Percentiles rank a stretch among this genome's conserved stretches.
These are phyloP conservation scores for Solanum hybrid DNA, from an alignment of 305 asterid genomes.

Conservation along the genomic window DNA sequence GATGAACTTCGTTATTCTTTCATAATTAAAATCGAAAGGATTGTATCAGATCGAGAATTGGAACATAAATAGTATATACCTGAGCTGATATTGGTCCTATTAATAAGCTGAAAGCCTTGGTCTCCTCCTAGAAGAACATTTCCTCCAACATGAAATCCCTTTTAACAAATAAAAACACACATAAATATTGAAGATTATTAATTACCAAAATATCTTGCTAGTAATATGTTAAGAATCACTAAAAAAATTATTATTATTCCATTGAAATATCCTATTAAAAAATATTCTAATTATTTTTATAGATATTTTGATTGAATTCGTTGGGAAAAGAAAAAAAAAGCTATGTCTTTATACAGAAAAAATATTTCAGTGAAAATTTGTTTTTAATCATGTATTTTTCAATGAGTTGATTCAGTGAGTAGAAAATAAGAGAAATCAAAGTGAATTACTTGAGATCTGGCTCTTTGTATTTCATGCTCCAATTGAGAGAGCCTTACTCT, in stretches of 20 bases:
- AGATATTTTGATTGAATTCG: background rate
- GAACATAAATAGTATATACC: conserved; percentile 24
- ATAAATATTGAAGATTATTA: background rate
- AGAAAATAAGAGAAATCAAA: background rate
- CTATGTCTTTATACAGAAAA: too few species aligned
- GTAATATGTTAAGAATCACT: background rate
- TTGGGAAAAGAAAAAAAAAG: background rate
- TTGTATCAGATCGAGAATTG: background rate
- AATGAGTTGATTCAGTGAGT: too few species aligned
- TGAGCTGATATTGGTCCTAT: conserved; percentile 44
- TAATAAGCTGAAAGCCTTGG: conserved; percentile 36
- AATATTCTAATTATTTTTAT: accelerated
- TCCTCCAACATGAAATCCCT: conserved; percentile 70
- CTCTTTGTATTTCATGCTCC: conserved; percentile 78
- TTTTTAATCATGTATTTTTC: background rate
- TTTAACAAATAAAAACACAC: background rate
- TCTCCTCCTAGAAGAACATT: conserved; percentile 46
- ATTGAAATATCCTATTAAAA: accelerated
- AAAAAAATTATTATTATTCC: accelerated
- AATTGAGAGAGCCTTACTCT: conserved; percentile 75
- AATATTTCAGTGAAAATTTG: background rate
- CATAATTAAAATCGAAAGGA: background rate
- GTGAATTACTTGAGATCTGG: conserved; percentile 58
- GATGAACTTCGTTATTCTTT: background rate
- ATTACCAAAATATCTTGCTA: background rate